Percentiles rank a stretch among this genome's conserved stretches.
Evolutionary conservation across 176 grass and related monocot genomes (phyloP).

Genomic region (Hyparrhenia diplandra): DNA sequence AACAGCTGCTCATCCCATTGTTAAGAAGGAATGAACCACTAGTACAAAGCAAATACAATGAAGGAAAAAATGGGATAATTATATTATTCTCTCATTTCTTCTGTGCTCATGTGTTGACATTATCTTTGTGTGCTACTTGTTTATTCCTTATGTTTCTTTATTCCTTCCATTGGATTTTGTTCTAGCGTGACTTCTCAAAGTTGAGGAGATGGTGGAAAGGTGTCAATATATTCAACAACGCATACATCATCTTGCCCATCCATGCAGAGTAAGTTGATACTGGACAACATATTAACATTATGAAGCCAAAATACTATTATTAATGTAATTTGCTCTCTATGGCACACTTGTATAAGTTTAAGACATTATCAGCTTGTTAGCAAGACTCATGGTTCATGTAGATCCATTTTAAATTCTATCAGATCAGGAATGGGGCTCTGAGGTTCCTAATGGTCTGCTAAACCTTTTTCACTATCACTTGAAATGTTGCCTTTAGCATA

Average conservation of each 20-base stretch:
- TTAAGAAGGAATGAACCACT: neutral
- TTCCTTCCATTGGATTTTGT: constrained; percentile 11
- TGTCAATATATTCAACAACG: constrained; percentile 76
- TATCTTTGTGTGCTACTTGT: neutral
- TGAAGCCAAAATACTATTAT: neutral
- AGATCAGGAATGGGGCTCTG: neutral
- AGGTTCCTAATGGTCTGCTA: neutral
- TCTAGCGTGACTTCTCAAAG: constrained; percentile 51
- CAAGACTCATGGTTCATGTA: too few relatives aligned
- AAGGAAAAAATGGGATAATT: neutral
- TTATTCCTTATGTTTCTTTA: neutral
- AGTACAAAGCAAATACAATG: neutral
- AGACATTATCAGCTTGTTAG: neutral
- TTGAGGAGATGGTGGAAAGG: constrained; percentile 98
- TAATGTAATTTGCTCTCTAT: neutral
- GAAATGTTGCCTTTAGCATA: neutral
- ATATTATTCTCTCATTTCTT: neutral
- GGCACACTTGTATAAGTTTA: neutral
- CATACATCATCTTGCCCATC: constrained; percentile 91
- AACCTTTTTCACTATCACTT: neutral
- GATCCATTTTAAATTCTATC: neutral
- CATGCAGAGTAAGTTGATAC: constrained; percentile 69
- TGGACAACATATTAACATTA: neutral
- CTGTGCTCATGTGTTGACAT: neutral
- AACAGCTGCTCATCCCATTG: neutral